Evolutionary conservation across 2,329 filamentous ascomycete species (phyloP).

Genomic region (Cladosporium sphaerospermum): DNA sequence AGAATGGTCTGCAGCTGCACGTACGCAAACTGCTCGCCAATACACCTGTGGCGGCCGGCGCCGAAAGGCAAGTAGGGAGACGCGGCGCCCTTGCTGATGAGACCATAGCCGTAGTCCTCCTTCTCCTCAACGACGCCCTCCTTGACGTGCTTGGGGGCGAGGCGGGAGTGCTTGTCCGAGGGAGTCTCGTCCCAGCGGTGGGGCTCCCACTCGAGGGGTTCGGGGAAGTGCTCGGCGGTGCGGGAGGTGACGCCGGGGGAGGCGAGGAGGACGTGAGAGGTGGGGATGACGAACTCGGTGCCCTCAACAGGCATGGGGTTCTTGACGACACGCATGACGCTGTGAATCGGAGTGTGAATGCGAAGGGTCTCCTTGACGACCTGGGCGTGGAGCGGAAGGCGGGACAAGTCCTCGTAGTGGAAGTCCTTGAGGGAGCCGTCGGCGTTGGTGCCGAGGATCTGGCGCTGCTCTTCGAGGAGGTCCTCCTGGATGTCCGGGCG

Average conservation of each 20-base stretch:
- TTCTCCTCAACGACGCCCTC: conserved; percentile 49
- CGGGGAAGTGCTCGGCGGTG: conserved; percentile 69
- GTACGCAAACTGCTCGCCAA: conserved; percentile 95
- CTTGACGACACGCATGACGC: conserved; percentile 89
- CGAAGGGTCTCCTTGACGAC: conserved; percentile 89
- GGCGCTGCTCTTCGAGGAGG: conserved; percentile 74
- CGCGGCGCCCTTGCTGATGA: conserved; percentile 82
- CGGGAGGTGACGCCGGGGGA: conserved; percentile 76
- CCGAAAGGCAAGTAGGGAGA: conserved; percentile 93
- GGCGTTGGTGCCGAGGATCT: conserved; percentile 60
- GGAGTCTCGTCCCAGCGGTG: conserved; percentile 77
- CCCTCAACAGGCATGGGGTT: conserved; percentile 76
- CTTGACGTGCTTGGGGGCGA: conserved; percentile 24
- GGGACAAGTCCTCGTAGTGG: conserved; percentile 69
- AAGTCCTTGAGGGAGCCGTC: conserved; percentile 56
- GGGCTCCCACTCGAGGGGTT: conserved; percentile 79
- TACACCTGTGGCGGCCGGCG: conserved; percentile 86
- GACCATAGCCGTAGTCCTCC: conserved; percentile 88
- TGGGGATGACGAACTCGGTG: conserved; percentile 76
- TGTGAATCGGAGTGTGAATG: conserved; percentile 88
- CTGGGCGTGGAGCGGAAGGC: conserved; percentile 73
- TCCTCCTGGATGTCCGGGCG: conserved; percentile 73
- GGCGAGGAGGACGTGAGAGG: conserved; percentile 72
- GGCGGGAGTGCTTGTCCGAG: conserved; percentile 29
- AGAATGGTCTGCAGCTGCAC: conserved; percentile 83